phyloP scores from a whole-genome alignment of 2,329 filamentous ascomycete species.

The Pseudogymnoascus sp. region DNA sequence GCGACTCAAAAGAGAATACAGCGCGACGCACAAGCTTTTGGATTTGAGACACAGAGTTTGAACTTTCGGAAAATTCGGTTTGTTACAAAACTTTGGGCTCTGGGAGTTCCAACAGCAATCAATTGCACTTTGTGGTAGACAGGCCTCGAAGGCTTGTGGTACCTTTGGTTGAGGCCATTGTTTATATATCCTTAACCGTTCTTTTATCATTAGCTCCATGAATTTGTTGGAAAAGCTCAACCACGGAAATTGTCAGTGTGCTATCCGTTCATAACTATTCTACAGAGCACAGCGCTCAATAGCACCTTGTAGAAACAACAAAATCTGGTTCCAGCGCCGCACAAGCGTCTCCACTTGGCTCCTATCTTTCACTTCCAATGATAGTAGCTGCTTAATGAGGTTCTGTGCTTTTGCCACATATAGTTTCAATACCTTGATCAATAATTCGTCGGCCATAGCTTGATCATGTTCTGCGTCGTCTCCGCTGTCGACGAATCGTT shows the following conservation, averaged over 20 bases:
- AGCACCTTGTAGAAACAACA: background rate
- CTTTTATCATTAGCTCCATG: conserved; percentile 1
- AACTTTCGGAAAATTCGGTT: background rate
- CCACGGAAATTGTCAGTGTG: background rate
- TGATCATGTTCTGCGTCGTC: conserved; percentile 42
- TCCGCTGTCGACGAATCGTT: conserved; percentile 38
- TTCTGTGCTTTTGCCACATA: background rate
- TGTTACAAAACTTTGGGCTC: background rate
- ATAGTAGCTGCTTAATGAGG: background rate
- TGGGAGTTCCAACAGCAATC: background rate
- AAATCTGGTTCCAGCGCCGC: conserved; percentile 9
- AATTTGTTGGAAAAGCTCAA: background rate
- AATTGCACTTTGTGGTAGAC: background rate
- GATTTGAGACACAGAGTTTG: conserved; percentile 10
- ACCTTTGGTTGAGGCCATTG: background rate
- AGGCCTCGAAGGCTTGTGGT: background rate
- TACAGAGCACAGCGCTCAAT: background rate
- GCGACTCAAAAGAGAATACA: background rate
- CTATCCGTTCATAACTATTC: background rate
- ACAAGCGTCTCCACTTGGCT: conserved; percentile 8
- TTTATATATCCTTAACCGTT: background rate
- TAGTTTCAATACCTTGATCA: conserved; percentile 27
- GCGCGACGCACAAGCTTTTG: conserved; percentile 21
- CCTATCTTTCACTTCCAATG: background rate
- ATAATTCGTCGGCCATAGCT: conserved; percentile 31